A percentile compares a stretch with the other conserved stretches of the same genome.
Conservation (phyloP, 495 filamentous ascomycete genomes). For the Tuber microsphaerosporum region DNA sequence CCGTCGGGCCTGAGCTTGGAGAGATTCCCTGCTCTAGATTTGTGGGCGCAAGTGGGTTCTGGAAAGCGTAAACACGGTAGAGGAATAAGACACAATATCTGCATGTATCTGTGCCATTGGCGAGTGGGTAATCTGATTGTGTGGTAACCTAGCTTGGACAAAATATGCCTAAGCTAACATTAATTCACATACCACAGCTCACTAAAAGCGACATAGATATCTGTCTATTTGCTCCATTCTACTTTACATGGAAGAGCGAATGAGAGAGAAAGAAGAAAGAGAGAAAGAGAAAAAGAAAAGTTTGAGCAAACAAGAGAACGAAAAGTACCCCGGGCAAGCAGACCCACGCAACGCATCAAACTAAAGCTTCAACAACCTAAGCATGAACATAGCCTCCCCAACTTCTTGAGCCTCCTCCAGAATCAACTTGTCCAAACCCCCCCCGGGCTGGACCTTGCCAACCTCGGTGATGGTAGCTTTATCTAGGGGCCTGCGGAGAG, state of each 20-base stretch:
- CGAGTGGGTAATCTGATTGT: neutral
- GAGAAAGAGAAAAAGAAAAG: neutral
- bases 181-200: neutral
- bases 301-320: neutral
- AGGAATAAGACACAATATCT: neutral
- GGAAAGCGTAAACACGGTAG: neutral
- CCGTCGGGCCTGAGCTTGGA: neutral
- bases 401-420: conserved; percentile 84
- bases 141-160: neutral
- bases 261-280: neutral
- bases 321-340: neutral
- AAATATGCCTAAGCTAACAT: neutral
- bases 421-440: conserved; percentile 57
- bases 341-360: neutral
- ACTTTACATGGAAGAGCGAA: neutral
- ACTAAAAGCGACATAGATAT: neutral
- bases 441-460: conserved; percentile 49
- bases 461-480: conserved; percentile 59
- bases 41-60: neutral
- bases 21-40: neutral
- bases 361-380: conserved; percentile 72
- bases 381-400: conserved; percentile 74
- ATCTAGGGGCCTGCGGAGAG: conserved; percentile 69
- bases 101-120: neutral
- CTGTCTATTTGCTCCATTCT: neutral